Evolutionary conservation across 164 flowering plant species (phyloP).

Genomic region (Nymphaea colorata): DNA sequence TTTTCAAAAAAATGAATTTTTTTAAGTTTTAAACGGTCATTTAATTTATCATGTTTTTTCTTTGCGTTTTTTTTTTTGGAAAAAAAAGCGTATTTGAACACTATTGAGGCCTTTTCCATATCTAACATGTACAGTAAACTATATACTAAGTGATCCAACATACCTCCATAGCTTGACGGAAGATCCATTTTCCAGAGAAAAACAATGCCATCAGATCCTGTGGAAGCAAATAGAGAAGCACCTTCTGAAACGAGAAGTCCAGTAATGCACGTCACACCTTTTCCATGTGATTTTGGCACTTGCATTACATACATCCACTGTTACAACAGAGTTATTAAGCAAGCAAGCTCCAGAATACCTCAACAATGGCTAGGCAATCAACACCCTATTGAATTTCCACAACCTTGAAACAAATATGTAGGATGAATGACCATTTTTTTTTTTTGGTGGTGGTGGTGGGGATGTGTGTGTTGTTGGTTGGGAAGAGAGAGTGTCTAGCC

Average conservation of each 20-base stretch:
- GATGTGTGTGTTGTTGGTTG: neutral
- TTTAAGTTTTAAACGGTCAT: too few relatives aligned
- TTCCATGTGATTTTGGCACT: conserved; percentile 63
- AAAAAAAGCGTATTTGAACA: too few relatives aligned
- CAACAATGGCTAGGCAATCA: neutral
- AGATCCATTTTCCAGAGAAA: conserved; percentile 56
- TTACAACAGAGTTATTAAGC: neutral
- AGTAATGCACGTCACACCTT: conserved; percentile 88
- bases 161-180: conserved; percentile 51
- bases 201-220: conserved; percentile 80
- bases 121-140: neutral
- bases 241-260: conserved; percentile 45
- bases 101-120: neutral
- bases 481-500: too few relatives aligned
- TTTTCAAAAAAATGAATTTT: too few relatives aligned
- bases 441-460: neutral
- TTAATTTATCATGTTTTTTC: too few relatives aligned
- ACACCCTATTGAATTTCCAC: neutral
- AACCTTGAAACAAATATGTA: neutral
- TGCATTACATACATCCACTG: conserved; percentile 83
- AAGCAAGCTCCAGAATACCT: neutral
- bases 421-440: neutral
- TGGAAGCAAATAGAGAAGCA: conserved; percentile 64
- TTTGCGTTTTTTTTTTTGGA: too few relatives aligned
- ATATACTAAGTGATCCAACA: conserved; percentile 1